Base-by-base conservation (phyloP, 1,139 yeast genomes). In the Yamadazyma triangularis region DNA sequence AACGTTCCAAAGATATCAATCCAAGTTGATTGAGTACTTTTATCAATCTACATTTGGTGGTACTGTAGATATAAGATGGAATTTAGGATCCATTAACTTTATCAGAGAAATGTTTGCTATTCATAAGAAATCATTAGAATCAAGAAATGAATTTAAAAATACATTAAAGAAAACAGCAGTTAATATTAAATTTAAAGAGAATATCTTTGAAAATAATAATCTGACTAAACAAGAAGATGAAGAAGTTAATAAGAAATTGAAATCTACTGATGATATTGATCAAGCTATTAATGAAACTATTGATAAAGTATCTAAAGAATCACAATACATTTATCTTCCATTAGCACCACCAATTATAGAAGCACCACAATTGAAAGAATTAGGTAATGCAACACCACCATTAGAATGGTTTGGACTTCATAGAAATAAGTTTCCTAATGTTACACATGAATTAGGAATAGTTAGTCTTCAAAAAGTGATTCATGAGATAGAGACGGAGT, bases 341-440 rank as follows among this genome's bases (percentile, higher is more conserved):
- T 49, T 84, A 16, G 77, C 73, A 24, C 83, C 84, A 8, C 95
- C 96, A 1, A 65, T 76, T 8, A 87, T 91, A 27, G 94, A 85
- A 39, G 86, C 91, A 15, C 97, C 97, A 1, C 93, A 82, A 46
- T 64, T 91, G 45, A 78, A 79, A 47, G 97, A 91, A 50, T 67
- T 91, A 49, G 97, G 97, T 19, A 91, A 84, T 57, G 97, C 96
- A 1, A 91, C 98, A 0, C 98, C 98, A 1, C 97, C 98, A 2
- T 62, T 91, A 39, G 97, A 91, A 53, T 91, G 98, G 98, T 84
- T 91, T 60, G 98, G 98, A 1, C 68, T 91, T 20, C 93, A 91
- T 52, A 69, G 97, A 44, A 76, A 80, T 45, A 77, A 79, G 42
- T 77, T 91, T 43, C 98, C 98, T 0, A 79, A 83, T 29, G 70